Conservation (phyloP, 768 basidiomycete species). For the Calocybe gangraenosa region DNA sequence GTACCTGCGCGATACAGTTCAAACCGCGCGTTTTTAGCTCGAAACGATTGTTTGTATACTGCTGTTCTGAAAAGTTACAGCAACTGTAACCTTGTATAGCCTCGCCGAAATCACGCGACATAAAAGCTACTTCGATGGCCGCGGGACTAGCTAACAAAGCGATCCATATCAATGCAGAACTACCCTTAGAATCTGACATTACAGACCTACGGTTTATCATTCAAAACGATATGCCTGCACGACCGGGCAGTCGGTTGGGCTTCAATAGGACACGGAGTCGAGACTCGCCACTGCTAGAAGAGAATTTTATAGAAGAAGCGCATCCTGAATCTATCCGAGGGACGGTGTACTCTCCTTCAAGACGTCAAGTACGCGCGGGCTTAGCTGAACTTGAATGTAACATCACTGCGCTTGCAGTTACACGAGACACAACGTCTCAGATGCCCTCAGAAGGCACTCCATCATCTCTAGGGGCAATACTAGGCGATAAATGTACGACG, state of each 20-base stretch:
- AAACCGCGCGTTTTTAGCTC: too few species aligned
- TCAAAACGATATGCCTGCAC: conserved; percentile 31
- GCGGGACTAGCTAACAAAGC: too few species aligned
- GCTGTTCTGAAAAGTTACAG: too few species aligned
- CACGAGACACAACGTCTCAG: conserved; percentile 2
- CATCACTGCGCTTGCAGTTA: conserved; percentile 14
- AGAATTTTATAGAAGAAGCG: conserved; percentile 2
- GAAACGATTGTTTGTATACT: too few species aligned
- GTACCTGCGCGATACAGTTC: too few species aligned
- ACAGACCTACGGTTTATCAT: conserved; percentile 15
- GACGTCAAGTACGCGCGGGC: conserved; percentile 4
- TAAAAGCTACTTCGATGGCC: too few species aligned
- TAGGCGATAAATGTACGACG: conserved; percentile 11
- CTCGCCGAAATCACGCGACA: too few species aligned
- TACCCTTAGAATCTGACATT: conserved; percentile 20
- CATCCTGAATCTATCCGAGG: conserved; percentile 1
- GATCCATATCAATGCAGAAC: neutral
- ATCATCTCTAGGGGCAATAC: conserved; percentile 5
- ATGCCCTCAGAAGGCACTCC: neutral
- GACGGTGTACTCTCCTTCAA: conserved; percentile 11
- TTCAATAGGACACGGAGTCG: conserved; percentile 27
- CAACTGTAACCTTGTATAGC: too few species aligned
- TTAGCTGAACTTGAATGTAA: conserved; percentile 15
- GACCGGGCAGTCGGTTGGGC: conserved; percentile 46
- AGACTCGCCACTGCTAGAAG: conserved; percentile 6